A percentile compares a stretch with the other conserved stretches of the same genome.
Evolutionary conservation across 306 rosid genomes (phyloP).

Genomic region (Neltuma alba): DNA sequence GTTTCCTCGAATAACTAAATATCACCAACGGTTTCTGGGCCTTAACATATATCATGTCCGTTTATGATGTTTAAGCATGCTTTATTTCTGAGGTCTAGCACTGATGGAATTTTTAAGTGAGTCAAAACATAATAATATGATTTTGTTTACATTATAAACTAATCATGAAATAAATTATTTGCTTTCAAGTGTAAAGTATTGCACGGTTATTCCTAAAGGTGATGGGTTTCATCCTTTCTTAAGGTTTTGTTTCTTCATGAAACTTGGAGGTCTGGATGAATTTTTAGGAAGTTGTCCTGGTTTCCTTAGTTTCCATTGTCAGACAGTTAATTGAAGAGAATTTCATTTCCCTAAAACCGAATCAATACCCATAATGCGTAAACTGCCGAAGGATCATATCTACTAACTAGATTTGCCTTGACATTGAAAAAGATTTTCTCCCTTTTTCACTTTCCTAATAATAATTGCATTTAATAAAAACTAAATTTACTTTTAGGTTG

Average conservation of each 20-base stretch:
- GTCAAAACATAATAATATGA: background rate
- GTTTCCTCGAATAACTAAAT: too few species aligned
- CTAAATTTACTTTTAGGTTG: background rate
- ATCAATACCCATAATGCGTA: background rate
- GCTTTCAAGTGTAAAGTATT: background rate
- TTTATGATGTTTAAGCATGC: background rate
- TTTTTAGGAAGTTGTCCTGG: background rate
- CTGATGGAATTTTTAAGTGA: background rate
- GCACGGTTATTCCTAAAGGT: background rate
- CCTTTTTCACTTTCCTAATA: background rate
- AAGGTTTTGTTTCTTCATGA: conserved; percentile 3
- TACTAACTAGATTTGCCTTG: background rate
- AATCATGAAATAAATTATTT: conserved; percentile 11
- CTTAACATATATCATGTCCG: too few species aligned
- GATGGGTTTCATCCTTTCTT: conserved; percentile 1
- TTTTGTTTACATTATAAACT: background rate
- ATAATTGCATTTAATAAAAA: background rate
- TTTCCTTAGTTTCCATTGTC: background rate
- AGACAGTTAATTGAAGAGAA: background rate
- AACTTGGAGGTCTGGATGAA: background rate
- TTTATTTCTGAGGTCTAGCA: background rate
- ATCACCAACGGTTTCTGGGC: too few species aligned
- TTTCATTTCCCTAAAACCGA: background rate
- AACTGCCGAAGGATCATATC: background rate
- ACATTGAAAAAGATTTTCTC: background rate